Evolutionary conservation across 495 filamentous ascomycete genomes (phyloP), one percentile per base, ranked within the genome.

Genomic region (Rhypophila decipiens): DNA sequence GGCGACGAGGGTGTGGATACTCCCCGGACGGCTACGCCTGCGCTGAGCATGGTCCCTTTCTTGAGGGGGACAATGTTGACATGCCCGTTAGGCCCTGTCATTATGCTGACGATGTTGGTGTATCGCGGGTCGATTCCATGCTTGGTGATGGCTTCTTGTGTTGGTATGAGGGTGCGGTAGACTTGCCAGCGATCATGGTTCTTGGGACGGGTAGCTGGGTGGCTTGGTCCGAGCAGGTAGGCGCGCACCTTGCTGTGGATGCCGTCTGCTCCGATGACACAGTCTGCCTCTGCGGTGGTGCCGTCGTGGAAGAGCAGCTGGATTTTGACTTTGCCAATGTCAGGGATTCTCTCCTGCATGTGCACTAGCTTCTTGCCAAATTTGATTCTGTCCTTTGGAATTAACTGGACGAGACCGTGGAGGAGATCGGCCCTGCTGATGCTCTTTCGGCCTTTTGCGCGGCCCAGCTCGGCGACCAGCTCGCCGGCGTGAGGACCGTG

Each of bases 261-360:
- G 21, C 73, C 73, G 44, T 76, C 73, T n/a, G 69, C 70, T 1
- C 64, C 69, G 2, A 76, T 45, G 35, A 76, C 49, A 20, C 65
- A 59, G 43, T 72, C 61, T 2, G 42, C 67, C 9, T 46, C 27
- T 4, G 45, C 54, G 4, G 48, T 20, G n/a, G 58, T 60, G 0
- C 60, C 61, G 38, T 72, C 64, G n/a, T 49, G 43, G 50, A 72
- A 72, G 18, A 47, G 43, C 24, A 72, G 50, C 13, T 40, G 29
- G 17, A 69, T 53, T 12, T 53, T 49, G 9, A 13, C 24, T 1
- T 29, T 37, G 12, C 47, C 52, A 20, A 46, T 46, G 13, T 50
- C 56, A 18, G 12, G 34, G 21, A 20, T 9, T 23, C 43, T 18
- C 40, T 64, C 59, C 21, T 39, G 43, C 23, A 69, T 56, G 5